Percentiles rank a stretch among this genome's conserved stretches.
Evolutionary conservation across 164 flowering plant genomes (phyloP).

Genomic region (Vitis amurensis): DNA sequence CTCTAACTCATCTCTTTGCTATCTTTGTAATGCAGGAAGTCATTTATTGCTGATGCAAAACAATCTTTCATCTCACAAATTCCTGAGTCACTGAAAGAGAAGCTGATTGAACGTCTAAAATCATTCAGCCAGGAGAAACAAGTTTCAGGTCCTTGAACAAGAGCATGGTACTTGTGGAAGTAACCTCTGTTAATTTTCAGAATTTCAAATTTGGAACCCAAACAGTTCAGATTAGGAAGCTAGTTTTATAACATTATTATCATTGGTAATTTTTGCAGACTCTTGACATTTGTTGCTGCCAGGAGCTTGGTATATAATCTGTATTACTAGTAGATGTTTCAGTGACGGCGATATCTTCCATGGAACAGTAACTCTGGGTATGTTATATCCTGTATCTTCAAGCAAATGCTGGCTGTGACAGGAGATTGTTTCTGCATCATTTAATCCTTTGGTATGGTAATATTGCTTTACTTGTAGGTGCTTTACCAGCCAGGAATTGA

Average conservation of each 20-base stretch:
- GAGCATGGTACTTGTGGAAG: conserved; percentile 17
- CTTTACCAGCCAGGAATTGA: too few species aligned
- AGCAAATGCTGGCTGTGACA: too few species aligned
- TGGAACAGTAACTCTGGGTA: too few species aligned
- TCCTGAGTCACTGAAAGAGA: conserved; percentile 69
- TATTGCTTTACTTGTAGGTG: too few species aligned
- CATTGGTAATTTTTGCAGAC: conserved; percentile 14
- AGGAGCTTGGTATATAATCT: conserved; percentile 21
- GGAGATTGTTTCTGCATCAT: too few species aligned
- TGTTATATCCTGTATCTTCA: too few species aligned
- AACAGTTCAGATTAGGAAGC: too few species aligned
- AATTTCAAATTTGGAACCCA: background rate
- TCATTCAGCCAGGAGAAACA: conserved; percentile 39
- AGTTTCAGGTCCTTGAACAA: conserved; percentile 22
- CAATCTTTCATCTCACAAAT: conserved; percentile 47
- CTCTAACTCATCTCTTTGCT: background rate
- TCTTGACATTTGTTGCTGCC: conserved; percentile 11
- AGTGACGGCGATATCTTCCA: conserved; percentile 8
- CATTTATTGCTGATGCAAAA: conserved; percentile 62
- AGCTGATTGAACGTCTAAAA: conserved; percentile 49
- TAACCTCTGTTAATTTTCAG: background rate
- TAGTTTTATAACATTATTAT: background rate
- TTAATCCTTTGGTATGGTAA: too few species aligned
- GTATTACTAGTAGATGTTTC: conserved; percentile 21
- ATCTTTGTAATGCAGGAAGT: conserved; percentile 45